Percentiles rank a stretch among this genome's conserved stretches.
Evolutionary conservation across 2,329 filamentous ascomycete species (phyloP).

Genomic region (Cladobotryum protrusum): DNA sequence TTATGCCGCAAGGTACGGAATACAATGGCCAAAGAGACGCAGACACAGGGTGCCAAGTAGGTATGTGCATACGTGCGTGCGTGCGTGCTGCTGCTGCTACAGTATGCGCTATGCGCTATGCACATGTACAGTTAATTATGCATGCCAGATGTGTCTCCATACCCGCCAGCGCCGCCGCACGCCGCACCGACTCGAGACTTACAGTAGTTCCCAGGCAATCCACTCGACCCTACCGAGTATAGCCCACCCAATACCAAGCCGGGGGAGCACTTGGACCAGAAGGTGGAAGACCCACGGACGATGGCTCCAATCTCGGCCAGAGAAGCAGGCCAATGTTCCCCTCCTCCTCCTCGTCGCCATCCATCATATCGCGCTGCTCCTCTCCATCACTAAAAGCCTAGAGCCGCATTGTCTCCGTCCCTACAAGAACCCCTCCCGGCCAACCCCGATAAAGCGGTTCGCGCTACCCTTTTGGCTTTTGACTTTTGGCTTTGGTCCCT

Average conservation of each 20-base stretch:
- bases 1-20: neutral
- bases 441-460: conserved; percentile 8
- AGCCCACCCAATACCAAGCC: neutral
- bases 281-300: conserved; percentile 12
- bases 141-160: conserved; percentile 1
- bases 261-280: conserved; percentile 8
- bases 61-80: neutral
- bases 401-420: conserved; percentile 11
- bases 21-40: neutral
- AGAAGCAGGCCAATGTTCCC: conserved; percentile 11
- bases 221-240: neutral
- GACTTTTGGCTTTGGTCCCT: conserved; percentile 1
- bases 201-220: neutral
- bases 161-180: neutral
- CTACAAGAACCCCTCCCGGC: conserved; percentile 12
- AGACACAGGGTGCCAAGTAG: neutral
- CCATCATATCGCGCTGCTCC: conserved; percentile 13
- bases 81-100: neutral
- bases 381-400: conserved; percentile 3
- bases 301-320: conserved; percentile 13
- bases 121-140: neutral
- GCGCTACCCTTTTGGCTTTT: conserved; percentile 2
- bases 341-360: conserved; percentile 10
- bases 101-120: neutral
- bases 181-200: neutral